A percentile compares a stretch with the other conserved stretches of the same genome.
phyloP scores from a whole-genome alignment of 352 stramenopile genomes.

The Globisporangium paroecandrum region DNA sequence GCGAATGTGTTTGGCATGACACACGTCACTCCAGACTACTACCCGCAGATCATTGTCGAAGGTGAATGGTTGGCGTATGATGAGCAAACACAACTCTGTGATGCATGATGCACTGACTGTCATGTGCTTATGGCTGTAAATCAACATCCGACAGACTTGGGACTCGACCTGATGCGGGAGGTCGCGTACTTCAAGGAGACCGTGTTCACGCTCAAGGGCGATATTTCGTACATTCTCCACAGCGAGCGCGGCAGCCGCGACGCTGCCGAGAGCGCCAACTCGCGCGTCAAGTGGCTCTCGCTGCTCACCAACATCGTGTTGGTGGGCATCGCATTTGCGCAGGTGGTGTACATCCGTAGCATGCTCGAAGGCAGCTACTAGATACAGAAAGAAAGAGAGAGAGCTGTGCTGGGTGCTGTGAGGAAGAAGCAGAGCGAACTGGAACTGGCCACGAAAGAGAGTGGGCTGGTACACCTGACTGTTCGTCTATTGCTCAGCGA shows the following conservation, averaged over 20 bases:
- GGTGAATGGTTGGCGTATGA: constrained; percentile 17
- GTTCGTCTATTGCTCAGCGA: not conserved
- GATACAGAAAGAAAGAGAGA: not conserved
- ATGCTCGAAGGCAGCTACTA: constrained; percentile 81
- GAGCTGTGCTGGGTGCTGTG: not conserved
- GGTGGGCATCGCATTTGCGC: constrained; percentile 68
- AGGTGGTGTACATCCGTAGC: constrained; percentile 81
- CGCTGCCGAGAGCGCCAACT: constrained; percentile 72
- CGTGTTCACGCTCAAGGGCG: constrained; percentile 71
- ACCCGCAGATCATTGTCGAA: constrained; percentile 78
- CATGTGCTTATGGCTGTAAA: not conserved
- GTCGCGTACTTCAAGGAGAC: constrained; percentile 76
- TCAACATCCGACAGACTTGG: constrained; percentile 36
- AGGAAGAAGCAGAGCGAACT: not conserved
- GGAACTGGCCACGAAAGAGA: constrained; percentile 1
- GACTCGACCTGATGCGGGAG: constrained; percentile 79
- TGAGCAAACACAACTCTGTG: not conserved
- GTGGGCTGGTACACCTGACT: not conserved
- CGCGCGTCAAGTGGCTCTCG: constrained; percentile 81
- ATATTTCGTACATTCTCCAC: constrained; percentile 81
- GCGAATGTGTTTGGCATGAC: constrained; percentile 57
- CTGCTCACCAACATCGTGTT: constrained; percentile 78
- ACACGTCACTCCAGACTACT: constrained; percentile 60
- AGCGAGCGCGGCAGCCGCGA: constrained; percentile 72
- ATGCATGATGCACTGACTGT: not conserved